These are phyloP conservation scores for Colletotrichum lini DNA, from an alignment of 2,329 filamentous ascomycete genomes.

Conservation along the genomic window DNA sequence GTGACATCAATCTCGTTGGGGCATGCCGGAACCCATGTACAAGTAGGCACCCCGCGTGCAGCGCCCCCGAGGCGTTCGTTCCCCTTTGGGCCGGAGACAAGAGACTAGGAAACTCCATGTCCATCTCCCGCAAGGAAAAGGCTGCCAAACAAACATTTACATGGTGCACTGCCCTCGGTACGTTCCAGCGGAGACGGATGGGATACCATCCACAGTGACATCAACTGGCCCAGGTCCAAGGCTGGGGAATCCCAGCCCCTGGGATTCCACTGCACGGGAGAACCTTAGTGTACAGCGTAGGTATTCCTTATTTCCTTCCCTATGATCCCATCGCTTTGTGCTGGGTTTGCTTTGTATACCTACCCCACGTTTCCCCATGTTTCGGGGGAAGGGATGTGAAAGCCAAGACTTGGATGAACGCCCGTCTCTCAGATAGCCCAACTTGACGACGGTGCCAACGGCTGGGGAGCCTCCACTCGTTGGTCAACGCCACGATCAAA, in stretches of 20 bases:
- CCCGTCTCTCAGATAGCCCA: background rate
- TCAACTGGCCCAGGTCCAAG: background rate
- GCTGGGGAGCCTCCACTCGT: background rate
- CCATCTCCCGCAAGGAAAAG: background rate
- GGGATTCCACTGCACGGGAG: background rate
- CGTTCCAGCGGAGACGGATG: background rate
- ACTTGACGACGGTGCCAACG: background rate
- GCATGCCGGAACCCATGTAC: too few relatives aligned
- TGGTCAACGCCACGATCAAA: background rate
- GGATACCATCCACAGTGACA: too few relatives aligned
- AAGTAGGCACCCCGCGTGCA: background rate
- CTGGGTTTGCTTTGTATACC: background rate
- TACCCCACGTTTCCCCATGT: slow-evolving; percentile 17
- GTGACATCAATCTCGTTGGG: background rate
- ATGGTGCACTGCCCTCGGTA: slow-evolving; percentile 3
- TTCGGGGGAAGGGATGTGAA: slow-evolving; percentile 24
- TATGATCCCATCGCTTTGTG: background rate
- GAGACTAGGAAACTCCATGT: slow-evolving; percentile 11
- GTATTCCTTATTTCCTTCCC: background rate
- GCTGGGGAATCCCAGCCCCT: background rate
- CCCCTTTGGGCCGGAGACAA: slow-evolving; percentile 4
- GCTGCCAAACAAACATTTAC: slow-evolving; percentile 9
- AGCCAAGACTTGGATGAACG: slow-evolving; percentile 15
- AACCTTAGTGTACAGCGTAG: background rate
- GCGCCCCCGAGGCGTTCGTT: background rate